Evolutionary conservation across 1,284 basidiomycete species (phyloP), one percentile per base, ranked within the genome.

Genomic region (Wallemia hederae): DNA sequence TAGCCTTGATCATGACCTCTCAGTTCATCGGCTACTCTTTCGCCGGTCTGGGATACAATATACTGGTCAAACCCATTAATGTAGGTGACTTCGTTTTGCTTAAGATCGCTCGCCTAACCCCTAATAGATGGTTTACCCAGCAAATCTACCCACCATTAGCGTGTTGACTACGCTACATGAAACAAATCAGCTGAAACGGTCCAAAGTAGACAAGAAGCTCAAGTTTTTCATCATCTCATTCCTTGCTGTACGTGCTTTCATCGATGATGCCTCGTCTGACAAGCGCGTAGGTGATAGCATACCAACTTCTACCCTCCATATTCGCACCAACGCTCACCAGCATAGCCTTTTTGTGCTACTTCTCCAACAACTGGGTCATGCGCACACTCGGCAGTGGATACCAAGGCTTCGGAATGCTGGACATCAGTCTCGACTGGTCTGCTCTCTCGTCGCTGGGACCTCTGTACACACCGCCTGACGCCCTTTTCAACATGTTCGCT

Each of bases 281-380:
- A 3, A 49, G 39, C 11, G n/a, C 22, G 3, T n/a, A 49, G 39
- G 39, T 49, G 3, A 49, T 49, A 49, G 67, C 69, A 39, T 69
- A 68, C 58, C 62, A 69, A 1, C 69, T 69, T 0, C 65, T 66
- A 1, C 58, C 68, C 22, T 58, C 39, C n/a, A 7, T 49, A 11
- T 49, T 72, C 9, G 68, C 70, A 7, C 72, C 72, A 0, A 69
- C 71, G 2, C 62, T 73, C 7, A 71, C 69, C 2, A 68, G 66
- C 31, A 69, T 73, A 29, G 72, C 72, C 0, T 63, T 71, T n/a
- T 68, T 72, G 1, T 73, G 72, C 62, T 64, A 72, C 27, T 62
- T 72, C 27, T 64, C 70, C 63, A 70, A 70, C 60, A 65, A 62
- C 25, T 62, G 62, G 24, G 63, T 69, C 3, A 65, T 70, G 60